Evolutionary conservation across 148 eudicot species (phyloP).

Genomic region (Camellia granthamiana): DNA sequence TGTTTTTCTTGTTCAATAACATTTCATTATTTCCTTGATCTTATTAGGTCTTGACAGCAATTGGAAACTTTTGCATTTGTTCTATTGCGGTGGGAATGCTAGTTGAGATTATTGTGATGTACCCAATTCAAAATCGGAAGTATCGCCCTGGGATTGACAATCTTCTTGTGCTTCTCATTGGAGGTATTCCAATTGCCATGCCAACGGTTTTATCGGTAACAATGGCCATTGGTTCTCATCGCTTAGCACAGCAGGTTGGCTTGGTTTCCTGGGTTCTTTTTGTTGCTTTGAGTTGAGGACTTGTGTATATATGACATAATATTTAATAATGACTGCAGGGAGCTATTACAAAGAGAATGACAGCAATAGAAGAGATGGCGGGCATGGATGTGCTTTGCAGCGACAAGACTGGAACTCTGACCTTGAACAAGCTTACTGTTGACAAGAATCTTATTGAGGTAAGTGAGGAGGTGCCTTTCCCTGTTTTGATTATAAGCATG

Average conservation of each 20-base stretch:
- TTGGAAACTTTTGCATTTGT: constrained; percentile 94
- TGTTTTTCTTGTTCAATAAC: background rate
- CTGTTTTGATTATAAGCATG: background rate
- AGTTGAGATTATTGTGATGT: constrained; percentile 87
- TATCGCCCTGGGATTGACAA: constrained; percentile 98
- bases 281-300: background rate
- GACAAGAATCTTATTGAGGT: constrained; percentile 66
- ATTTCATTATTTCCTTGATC: constrained; percentile 11
- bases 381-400: constrained; percentile 74
- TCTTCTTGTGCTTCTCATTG: constrained; percentile 93
- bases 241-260: constrained; percentile 85
- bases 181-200: constrained; percentile 99
- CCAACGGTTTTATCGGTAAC: constrained; percentile 99
- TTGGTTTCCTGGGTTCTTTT: constrained; percentile 12
- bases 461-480: background rate
- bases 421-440: constrained; percentile 61
- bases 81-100: constrained; percentile 95
- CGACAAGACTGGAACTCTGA: constrained; percentile 68
- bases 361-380: constrained; percentile 73
- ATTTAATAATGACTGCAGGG: constrained; percentile 34
- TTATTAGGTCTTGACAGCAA: constrained; percentile 83
- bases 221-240: constrained; percentile 97
- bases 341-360: constrained; percentile 69
- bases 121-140: constrained; percentile 78
- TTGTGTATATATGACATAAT: background rate